Evolutionary conservation across 1,139 yeast genomes (phyloP).

Genomic region (Arxiozyma bovina): DNA sequence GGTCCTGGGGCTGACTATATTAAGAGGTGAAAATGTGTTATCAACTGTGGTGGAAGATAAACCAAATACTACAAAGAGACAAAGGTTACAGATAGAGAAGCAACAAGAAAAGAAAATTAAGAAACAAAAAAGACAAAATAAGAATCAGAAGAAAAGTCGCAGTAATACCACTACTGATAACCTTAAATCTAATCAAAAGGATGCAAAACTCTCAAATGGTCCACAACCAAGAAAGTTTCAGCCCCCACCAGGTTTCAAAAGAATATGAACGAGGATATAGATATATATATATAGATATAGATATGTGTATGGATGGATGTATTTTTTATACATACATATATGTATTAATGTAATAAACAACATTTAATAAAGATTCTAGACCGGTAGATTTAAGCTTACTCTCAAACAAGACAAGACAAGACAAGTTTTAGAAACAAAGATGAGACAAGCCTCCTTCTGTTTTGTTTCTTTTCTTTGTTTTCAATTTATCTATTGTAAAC

Average conservation of each 20-base stretch:
- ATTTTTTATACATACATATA: too few species aligned
- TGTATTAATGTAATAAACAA: too few species aligned
- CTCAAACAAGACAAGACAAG: too few species aligned
- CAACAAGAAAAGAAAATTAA: slow-evolving; percentile 21
- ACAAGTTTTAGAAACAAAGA: too few species aligned
- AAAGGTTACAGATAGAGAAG: slow-evolving; percentile 25
- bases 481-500: too few species aligned
- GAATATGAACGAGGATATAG: slow-evolving; percentile 8
- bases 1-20: slow-evolving; percentile 66
- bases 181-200: neutral
- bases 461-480: too few species aligned
- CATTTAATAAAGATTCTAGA: too few species aligned
- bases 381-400: too few species aligned
- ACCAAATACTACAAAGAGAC: slow-evolving; percentile 44
- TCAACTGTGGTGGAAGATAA: slow-evolving; percentile 74
- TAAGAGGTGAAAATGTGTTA: slow-evolving; percentile 87
- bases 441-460: too few species aligned
- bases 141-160: slow-evolving; percentile 8
- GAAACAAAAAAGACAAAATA: slow-evolving; percentile 20
- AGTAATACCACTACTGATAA: slow-evolving; percentile 9
- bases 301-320: neutral
- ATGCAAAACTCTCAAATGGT: slow-evolving; percentile 9
- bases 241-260: slow-evolving; percentile 39
- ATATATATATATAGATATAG: neutral
- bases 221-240: slow-evolving; percentile 31